Percentiles rank a stretch among this genome's conserved stretches.
Evolutionary conservation across 2,329 filamentous ascomycete genomes (phyloP).

Genomic region (Xylaria sp.): DNA sequence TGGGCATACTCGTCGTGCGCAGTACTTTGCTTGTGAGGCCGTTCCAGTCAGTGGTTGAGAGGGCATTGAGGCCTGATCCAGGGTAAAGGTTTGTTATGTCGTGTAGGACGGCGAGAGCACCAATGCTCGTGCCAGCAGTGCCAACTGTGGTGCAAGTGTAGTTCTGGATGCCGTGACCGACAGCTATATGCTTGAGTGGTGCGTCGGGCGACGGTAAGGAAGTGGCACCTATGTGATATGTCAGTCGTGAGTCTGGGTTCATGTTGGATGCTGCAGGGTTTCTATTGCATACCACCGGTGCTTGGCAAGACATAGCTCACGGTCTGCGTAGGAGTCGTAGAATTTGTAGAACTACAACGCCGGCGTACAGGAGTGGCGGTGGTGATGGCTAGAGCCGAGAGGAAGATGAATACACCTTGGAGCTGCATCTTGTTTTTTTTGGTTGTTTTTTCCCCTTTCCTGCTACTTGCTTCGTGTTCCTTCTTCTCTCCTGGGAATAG

Average conservation of each 20-base stretch:
- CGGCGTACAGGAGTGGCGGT: conserved; percentile 45
- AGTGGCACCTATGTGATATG: conserved; percentile 44
- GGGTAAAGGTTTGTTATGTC: conserved; percentile 66
- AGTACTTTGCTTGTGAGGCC: conserved; percentile 55
- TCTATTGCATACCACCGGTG: conserved; percentile 47
- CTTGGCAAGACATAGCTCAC: conserved; percentile 52
- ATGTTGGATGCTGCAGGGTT: conserved; percentile 26
- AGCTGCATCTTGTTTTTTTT: conserved; percentile 43
- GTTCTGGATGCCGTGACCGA: conserved; percentile 75
- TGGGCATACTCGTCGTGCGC: conserved; percentile 56
- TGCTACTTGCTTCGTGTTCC: neutral
- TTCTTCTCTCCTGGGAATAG: conserved; percentile 7
- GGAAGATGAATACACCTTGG: conserved; percentile 41
- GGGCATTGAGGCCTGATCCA: conserved; percentile 51
- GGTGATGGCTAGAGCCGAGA: conserved; percentile 43
- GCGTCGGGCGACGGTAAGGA: conserved; percentile 58
- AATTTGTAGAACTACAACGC: conserved; percentile 31
- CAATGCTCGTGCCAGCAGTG: conserved; percentile 53
- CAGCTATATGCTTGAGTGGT: conserved; percentile 63
- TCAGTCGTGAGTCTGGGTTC: conserved; percentile 1
- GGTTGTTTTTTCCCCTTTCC: neutral
- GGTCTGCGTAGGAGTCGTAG: conserved; percentile 23
- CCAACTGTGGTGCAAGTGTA: conserved; percentile 65
- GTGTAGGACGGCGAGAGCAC: conserved; percentile 70
- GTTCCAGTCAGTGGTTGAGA: conserved; percentile 53